A percentile compares a stretch with the other conserved stretches of the same genome.
Conservation (phyloP, 305 asterid genomes). For the Solanum hybrid region DNA sequence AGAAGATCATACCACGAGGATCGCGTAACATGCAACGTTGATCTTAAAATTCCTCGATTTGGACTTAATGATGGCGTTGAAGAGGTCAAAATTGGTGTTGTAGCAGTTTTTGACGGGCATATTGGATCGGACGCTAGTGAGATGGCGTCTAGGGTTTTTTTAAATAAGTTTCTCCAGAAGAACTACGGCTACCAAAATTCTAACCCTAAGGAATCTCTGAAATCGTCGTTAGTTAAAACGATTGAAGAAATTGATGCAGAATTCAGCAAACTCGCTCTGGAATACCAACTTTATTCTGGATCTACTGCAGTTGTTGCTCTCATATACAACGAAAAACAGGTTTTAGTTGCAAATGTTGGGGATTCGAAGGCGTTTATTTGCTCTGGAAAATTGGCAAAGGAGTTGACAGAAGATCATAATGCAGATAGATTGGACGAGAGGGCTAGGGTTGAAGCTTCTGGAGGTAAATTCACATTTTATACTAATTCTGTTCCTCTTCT, state of each 20-base stretch:
- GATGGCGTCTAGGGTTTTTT: background rate
- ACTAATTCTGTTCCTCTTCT: background rate
- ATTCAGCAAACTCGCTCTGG: background rate
- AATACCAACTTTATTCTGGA: background rate
- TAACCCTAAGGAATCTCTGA: background rate
- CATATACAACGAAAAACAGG: background rate
- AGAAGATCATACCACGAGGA: background rate
- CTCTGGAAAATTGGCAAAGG: background rate
- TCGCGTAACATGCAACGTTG: background rate
- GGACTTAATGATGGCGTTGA: background rate
- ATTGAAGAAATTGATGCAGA: background rate
- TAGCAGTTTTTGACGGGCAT: background rate
- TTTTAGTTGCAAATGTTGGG: background rate
- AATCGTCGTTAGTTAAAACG: background rate
- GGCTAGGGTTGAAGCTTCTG: background rate
- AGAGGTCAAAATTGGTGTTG: background rate
- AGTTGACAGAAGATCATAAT: background rate
- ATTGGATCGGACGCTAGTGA: background rate
- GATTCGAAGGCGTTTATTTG: background rate
- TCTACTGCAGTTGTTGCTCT: background rate
- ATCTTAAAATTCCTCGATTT: background rate
- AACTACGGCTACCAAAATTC: background rate
- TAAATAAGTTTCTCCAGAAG: background rate
- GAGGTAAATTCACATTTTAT: background rate
- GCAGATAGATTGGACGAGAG: background rate